These are phyloP conservation scores for Actinidia arguta DNA, from an alignment of 179 eudicot genomes.

Conservation along the genomic window DNA sequence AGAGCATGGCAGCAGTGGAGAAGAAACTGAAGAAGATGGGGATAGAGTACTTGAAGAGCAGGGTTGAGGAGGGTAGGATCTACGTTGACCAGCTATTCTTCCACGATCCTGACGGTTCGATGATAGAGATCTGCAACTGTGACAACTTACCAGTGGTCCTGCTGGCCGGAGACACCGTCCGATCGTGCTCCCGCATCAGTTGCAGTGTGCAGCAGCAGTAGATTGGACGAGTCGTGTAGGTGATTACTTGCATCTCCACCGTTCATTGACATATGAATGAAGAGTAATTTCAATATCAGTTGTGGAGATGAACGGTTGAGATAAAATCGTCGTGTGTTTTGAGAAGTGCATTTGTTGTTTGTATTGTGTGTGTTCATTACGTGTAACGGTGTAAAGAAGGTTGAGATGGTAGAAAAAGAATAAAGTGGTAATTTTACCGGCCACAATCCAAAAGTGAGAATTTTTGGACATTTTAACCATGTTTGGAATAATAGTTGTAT, in stretches of 20 bases:
- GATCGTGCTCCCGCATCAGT: conserved; percentile 30
- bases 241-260: not conserved
- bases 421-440: too few species aligned
- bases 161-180: conserved; percentile 27
- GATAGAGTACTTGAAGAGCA: conserved; percentile 37
- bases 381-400: too few species aligned
- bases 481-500: too few species aligned
- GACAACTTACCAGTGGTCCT: conserved; percentile 58
- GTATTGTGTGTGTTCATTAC: too few species aligned
- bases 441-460: too few species aligned
- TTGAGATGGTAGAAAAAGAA: too few species aligned
- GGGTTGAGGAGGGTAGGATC: conserved; percentile 55
- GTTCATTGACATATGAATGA: not conserved
- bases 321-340: not conserved
- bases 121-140: conserved; percentile 70
- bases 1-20: conserved; percentile 50
- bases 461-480: too few species aligned
- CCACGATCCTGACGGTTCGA: conserved; percentile 66
- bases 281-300: not conserved
- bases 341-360: too few species aligned
- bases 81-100: conserved; percentile 63
- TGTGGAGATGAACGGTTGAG: not conserved
- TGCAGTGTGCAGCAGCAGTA: conserved; percentile 28
- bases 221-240: not conserved
- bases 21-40: conserved; percentile 45